Evolutionary conservation across 805 yeast genomes (phyloP).

Genomic region (Tetrapisispora arboricola): DNA sequence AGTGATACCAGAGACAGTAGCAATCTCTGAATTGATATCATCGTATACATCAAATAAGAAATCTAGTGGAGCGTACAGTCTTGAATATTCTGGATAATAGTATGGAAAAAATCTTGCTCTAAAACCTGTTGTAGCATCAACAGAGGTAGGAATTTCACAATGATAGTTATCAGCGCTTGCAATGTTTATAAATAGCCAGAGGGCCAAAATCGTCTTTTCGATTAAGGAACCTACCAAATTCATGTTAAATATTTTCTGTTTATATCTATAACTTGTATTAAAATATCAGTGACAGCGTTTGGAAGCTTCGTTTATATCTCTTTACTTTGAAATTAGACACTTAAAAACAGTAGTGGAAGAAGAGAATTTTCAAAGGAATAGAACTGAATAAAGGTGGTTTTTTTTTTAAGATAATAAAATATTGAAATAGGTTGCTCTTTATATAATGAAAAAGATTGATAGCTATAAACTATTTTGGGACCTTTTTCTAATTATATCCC

Average conservation of each 20-base stretch:
- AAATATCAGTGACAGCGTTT: background rate
- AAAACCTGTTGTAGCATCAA: background rate
- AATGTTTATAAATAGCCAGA: background rate
- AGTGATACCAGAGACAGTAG: background rate
- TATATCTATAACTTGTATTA: background rate
- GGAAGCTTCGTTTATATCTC: too few relatives aligned
- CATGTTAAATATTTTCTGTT: too few relatives aligned
- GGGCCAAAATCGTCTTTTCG: background rate
- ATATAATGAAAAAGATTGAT: too few relatives aligned
- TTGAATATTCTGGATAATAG: background rate
- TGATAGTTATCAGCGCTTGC: constrained; percentile 1
- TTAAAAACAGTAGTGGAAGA: too few relatives aligned
- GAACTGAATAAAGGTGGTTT: too few relatives aligned
- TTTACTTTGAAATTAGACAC: too few relatives aligned
- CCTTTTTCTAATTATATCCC: too few relatives aligned
- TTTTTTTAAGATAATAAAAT: too few relatives aligned
- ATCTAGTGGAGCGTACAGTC: background rate
- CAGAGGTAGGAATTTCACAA: constrained; percentile 1
- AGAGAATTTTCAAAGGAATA: too few relatives aligned
- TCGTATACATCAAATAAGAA: background rate
- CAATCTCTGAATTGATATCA: background rate
- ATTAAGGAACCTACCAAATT: background rate
- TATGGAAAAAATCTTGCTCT: constrained; percentile 4
- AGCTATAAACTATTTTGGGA: too few relatives aligned
- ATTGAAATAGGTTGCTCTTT: too few relatives aligned